phyloP scores from a whole-genome alignment of 2,329 filamentous ascomycete genomes.

The Fusarium domesticum region DNA sequence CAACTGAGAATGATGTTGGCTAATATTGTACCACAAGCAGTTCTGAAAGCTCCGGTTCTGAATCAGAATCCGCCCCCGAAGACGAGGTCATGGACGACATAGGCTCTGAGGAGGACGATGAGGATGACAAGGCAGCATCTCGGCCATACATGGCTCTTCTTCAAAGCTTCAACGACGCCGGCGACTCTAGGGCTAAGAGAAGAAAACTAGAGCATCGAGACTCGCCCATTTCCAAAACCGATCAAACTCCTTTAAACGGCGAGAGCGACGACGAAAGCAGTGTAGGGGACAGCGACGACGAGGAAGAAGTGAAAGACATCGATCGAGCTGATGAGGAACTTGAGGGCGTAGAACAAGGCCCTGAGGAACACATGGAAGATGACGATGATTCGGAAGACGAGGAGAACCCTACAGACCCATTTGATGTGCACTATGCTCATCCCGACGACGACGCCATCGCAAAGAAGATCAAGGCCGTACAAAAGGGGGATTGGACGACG shows the following conservation, averaged over 20 bases:
- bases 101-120: slow-evolving; percentile 43
- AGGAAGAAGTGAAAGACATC: slow-evolving; percentile 47
- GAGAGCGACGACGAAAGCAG: slow-evolving; percentile 6
- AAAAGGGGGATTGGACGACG: slow-evolving; percentile 50
- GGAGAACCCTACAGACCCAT: slow-evolving; percentile 63
- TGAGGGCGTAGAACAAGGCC: slow-evolving; percentile 26
- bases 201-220: slow-evolving; percentile 50
- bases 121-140: slow-evolving; percentile 43
- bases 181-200: slow-evolving; percentile 50
- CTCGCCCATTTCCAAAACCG: slow-evolving; percentile 17
- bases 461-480: slow-evolving; percentile 49
- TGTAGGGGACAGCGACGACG: slow-evolving; percentile 39
- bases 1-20: background rate
- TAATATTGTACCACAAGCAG: too few species aligned
- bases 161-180: slow-evolving; percentile 51
- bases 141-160: slow-evolving; percentile 58
- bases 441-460: slow-evolving; percentile 61
- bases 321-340: slow-evolving; percentile 27
- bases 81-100: slow-evolving; percentile 39
- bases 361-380: slow-evolving; percentile 29
- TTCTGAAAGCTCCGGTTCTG: slow-evolving; percentile 27
- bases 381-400: slow-evolving; percentile 48
- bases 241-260: slow-evolving; percentile 15
- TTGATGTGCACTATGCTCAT: slow-evolving; percentile 74
- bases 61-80: slow-evolving; percentile 30